Conservation (phyloP, 768 basidiomycete species). For the Boletus rubroflammeus region DNA sequence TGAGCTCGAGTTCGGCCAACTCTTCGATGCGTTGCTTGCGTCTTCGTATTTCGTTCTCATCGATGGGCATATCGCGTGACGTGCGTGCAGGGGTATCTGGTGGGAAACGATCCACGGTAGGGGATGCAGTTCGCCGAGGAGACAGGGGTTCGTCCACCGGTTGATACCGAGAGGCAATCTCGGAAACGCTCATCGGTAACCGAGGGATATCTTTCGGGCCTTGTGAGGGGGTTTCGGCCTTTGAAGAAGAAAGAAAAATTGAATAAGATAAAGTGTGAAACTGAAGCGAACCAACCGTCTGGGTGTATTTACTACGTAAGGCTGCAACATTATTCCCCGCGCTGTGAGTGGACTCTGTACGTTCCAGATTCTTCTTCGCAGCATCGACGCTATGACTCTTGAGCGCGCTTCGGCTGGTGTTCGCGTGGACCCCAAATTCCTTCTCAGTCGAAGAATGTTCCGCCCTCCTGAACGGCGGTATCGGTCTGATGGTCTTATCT, state of each 20-base stretch:
- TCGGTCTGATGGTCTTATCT: slow-evolving; percentile 15
- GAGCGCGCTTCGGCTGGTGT: slow-evolving; percentile 13
- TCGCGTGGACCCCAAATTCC: slow-evolving; percentile 33
- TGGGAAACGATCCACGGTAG: slow-evolving; percentile 28
- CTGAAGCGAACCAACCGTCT: slow-evolving; percentile 41
- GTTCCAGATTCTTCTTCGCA: slow-evolving; percentile 39
- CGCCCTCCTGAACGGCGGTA: slow-evolving; percentile 19
- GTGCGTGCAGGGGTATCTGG: slow-evolving; percentile 22
- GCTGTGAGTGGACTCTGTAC: slow-evolving; percentile 51
- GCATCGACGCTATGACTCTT: slow-evolving; percentile 32
- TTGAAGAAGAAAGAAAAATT: slow-evolving; percentile 21
- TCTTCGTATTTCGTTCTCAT: slow-evolving; percentile 27
- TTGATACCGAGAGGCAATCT: slow-evolving; percentile 62
- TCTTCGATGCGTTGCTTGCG: slow-evolving; percentile 47
- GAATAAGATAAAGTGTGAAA: neutral
- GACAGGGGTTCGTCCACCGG: slow-evolving; percentile 41
- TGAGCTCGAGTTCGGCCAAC: slow-evolving; percentile 47
- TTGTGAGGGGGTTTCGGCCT: slow-evolving; percentile 51
- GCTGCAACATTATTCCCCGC: slow-evolving; percentile 62
- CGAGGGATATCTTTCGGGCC: slow-evolving; percentile 60
- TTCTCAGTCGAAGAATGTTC: slow-evolving; percentile 22
- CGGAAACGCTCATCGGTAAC: slow-evolving; percentile 58
- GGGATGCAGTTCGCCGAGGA: slow-evolving; percentile 38
- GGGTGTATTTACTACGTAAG: slow-evolving; percentile 62
- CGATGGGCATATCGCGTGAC: slow-evolving; percentile 16